Conservation (phyloP, 1,284 basidiomycete species). For the Earliella scabrosa region DNA sequence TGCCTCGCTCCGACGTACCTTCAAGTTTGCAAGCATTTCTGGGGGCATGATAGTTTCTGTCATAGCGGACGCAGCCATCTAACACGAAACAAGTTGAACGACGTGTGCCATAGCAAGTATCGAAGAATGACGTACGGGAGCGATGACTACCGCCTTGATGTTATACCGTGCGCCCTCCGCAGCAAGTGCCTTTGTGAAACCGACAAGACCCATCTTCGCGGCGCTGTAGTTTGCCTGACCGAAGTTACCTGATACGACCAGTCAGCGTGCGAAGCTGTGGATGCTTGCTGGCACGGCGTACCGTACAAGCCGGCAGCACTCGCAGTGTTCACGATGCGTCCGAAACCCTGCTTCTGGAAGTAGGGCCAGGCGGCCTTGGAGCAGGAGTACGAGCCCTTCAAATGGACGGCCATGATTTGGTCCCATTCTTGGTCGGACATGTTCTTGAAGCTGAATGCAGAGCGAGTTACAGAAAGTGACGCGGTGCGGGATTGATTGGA, state of each 20-base stretch:
- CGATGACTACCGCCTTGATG: slow-evolving; percentile 88
- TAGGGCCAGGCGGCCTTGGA: slow-evolving; percentile 96
- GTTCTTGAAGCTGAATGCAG: slow-evolving; percentile 76
- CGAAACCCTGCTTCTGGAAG: slow-evolving; percentile 95
- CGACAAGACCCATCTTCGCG: slow-evolving; percentile 89
- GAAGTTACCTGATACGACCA: slow-evolving; percentile 74
- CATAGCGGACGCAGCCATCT: slow-evolving; percentile 94
- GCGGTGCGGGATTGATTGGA: slow-evolving; percentile 8
- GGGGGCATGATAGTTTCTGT: slow-evolving; percentile 95
- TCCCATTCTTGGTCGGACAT: slow-evolving; percentile 93
- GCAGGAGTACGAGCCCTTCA: slow-evolving; percentile 96
- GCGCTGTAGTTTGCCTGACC: slow-evolving; percentile 95
- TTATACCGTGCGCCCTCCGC: slow-evolving; percentile 92
- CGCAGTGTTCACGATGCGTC: slow-evolving; percentile 91
- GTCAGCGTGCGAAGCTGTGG: too few species aligned
- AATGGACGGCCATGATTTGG: slow-evolving; percentile 86
- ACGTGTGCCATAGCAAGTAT: not conserved
- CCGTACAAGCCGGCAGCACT: slow-evolving; percentile 89
- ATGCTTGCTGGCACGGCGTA: slow-evolving; percentile 28
- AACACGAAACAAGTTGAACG: not conserved
- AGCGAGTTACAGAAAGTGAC: not conserved
- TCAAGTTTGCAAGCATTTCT: slow-evolving; percentile 93
- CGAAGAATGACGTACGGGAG: slow-evolving; percentile 67
- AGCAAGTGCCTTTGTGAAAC: slow-evolving; percentile 92
- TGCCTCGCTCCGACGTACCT: slow-evolving; percentile 46